Evolutionary conservation across 305 asterid species (phyloP).

Genomic region (Caryopteris hybrid): DNA sequence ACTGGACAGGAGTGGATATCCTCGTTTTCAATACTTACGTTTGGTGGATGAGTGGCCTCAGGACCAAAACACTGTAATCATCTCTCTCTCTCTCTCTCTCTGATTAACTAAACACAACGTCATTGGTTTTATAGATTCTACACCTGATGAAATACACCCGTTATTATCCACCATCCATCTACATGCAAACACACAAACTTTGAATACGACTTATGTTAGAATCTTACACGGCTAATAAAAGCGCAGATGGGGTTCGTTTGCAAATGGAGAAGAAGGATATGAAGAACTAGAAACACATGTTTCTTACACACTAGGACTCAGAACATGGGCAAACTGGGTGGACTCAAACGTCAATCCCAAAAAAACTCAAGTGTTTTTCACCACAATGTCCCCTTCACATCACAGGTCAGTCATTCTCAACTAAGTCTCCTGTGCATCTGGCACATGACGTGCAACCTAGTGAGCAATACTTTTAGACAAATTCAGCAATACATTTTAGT

Average conservation of each 20-base stretch:
- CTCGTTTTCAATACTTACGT: conserved; percentile 82
- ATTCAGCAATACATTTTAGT: no score
- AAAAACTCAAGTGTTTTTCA: conserved; percentile 70
- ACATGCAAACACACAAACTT: no score
- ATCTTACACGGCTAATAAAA: not conserved
- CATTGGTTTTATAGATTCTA: not conserved
- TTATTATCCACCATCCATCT: no score
- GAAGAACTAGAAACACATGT: conserved; percentile 62
- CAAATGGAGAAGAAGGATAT: conserved; percentile 71
- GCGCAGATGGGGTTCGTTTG: conserved; percentile 81
- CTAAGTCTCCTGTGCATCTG: no score
- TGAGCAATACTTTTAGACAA: no score
- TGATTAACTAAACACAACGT: not conserved
- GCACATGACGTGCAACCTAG: no score
- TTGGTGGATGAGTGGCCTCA: conserved; percentile 94
- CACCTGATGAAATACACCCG: not conserved
- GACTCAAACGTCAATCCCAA: conserved; percentile 71
- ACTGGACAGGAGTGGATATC: conserved; percentile 74
- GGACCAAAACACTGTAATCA: conserved; percentile 59
- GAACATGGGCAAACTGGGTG: conserved; percentile 96
- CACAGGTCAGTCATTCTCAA: conserved; percentile 36
- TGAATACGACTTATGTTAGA: not conserved
- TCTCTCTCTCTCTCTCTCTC: conserved; percentile 14
- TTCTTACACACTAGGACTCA: conserved; percentile 66
- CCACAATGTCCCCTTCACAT: conserved; percentile 86